Percentiles rank a stretch among this genome's conserved stretches.
Conservation (phyloP, 306 rosid genomes). For the Vigna mungo region DNA sequence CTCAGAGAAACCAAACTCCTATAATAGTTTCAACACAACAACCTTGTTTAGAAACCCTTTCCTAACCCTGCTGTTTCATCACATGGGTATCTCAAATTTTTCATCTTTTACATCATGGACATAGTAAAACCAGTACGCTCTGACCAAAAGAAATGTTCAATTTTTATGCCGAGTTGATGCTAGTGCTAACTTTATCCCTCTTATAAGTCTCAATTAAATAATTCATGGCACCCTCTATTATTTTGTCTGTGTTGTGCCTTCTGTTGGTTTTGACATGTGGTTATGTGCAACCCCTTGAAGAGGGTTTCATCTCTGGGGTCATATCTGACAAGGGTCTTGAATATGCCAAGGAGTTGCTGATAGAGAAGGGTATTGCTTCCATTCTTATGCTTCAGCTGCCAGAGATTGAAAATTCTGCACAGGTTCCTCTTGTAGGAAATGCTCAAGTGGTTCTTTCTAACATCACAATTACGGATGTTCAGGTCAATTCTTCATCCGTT, state of each 20-base stretch:
- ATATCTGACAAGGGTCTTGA: constrained; percentile 77
- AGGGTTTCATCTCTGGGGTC: constrained; percentile 69
- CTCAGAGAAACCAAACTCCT: neutral
- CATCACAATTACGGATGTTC: constrained; percentile 57
- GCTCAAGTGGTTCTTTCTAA: constrained; percentile 72
- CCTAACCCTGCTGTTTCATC: constrained; percentile 10
- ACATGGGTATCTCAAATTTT: constrained; percentile 33
- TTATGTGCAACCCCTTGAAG: constrained; percentile 51
- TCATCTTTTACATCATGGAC: constrained; percentile 22
- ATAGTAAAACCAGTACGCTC: constrained; percentile 4
- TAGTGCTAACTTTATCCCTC: constrained; percentile 29
- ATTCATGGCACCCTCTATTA: constrained; percentile 44
- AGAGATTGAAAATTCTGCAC: constrained; percentile 58
- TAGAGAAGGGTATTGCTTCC: constrained; percentile 66
- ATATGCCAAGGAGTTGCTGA: constrained; percentile 71
- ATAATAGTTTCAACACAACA: neutral
- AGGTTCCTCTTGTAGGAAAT: constrained; percentile 64
- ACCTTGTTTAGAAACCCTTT: neutral
- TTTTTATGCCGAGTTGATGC: neutral
- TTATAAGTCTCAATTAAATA: constrained; percentile 43
- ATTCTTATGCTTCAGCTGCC: constrained; percentile 70
- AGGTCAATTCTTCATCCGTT: constrained; percentile 63
- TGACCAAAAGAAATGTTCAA: neutral
- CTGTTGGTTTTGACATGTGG: constrained; percentile 45
- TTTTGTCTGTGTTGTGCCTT: constrained; percentile 43